A percentile compares a stretch with the other conserved stretches of the same genome.
phyloP scores from a whole-genome alignment of 805 yeast genomes.

The Ogataea corticis region DNA sequence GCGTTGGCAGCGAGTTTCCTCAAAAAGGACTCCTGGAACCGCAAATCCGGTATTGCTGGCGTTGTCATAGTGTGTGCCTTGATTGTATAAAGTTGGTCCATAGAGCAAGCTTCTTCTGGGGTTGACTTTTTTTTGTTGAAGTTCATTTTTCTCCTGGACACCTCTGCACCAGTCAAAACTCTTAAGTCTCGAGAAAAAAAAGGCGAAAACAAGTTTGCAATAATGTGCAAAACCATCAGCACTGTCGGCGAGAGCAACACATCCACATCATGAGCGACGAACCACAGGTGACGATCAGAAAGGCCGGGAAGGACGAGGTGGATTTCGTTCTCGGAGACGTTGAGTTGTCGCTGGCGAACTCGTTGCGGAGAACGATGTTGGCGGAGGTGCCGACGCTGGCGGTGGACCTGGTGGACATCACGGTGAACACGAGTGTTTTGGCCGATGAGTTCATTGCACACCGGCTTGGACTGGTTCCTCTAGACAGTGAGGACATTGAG shows the following conservation, averaged over 20 bases:
- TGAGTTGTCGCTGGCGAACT: slow-evolving; percentile 88
- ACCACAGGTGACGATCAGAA: slow-evolving; percentile 87
- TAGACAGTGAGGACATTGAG: slow-evolving; percentile 81
- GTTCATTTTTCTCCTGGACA: no score
- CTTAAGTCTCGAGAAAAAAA: background rate
- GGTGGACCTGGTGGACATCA: slow-evolving; percentile 93
- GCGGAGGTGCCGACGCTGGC: slow-evolving; percentile 98
- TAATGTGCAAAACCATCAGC: background rate
- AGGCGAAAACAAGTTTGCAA: background rate
- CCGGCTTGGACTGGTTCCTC: slow-evolving; percentile 88
- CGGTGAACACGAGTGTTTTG: slow-evolving; percentile 86
- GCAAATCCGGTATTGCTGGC: slow-evolving; percentile 54
- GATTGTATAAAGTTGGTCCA: no score
- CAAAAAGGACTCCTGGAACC: slow-evolving; percentile 65
- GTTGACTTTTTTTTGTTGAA: background rate
- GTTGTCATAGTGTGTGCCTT: background rate
- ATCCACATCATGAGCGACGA: slow-evolving; percentile 38
- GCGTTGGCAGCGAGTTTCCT: slow-evolving; percentile 36
- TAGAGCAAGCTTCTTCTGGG: background rate
- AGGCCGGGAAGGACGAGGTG: slow-evolving; percentile 81
- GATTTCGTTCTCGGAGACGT: slow-evolving; percentile 87
- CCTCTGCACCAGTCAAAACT: slow-evolving; percentile 9
- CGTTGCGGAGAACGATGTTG: slow-evolving; percentile 86
- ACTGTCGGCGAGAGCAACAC: background rate
- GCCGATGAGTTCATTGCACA: slow-evolving; percentile 98